Conservation (phyloP, 2,329 filamentous ascomycete genomes). For the Monosporascus sp. region DNA sequence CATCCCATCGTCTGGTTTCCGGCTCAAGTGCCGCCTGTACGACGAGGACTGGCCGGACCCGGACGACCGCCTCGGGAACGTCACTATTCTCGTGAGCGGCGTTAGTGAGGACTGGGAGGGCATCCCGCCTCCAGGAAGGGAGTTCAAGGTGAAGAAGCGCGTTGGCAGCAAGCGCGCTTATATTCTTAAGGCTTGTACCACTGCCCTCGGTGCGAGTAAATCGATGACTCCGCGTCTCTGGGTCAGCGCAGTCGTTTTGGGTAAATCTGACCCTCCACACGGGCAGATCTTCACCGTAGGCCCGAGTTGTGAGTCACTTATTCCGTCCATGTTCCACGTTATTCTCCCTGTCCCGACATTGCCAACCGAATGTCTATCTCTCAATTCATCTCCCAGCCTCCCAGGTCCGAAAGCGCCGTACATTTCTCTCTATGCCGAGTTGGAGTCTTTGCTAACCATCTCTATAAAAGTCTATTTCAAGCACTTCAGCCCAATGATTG, state of each 20-base stretch:
- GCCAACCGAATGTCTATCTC: too few species aligned
- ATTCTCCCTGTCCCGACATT: too few species aligned
- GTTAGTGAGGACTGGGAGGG: slow-evolving; percentile 65
- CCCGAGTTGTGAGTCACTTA: slow-evolving; percentile 41
- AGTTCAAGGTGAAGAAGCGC: slow-evolving; percentile 73
- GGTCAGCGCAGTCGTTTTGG: slow-evolving; percentile 73
- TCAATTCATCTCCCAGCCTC: too few species aligned
- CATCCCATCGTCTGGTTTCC: slow-evolving; percentile 74
- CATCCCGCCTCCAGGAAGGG: slow-evolving; percentile 51
- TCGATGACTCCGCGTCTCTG: slow-evolving; percentile 67
- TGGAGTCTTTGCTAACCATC: too few species aligned
- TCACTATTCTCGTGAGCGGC: slow-evolving; percentile 59
- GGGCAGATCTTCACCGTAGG: slow-evolving; percentile 75
- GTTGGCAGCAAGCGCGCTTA: slow-evolving; percentile 86
- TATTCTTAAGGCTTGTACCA: slow-evolving; percentile 62
- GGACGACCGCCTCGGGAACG: slow-evolving; percentile 84
- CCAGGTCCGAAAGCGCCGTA: too few species aligned
- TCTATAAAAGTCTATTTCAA: slow-evolving; percentile 55
- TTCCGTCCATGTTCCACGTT: too few species aligned
- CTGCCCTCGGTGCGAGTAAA: slow-evolving; percentile 53
- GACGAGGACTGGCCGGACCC: slow-evolving; percentile 85
- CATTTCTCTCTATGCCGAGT: too few species aligned
- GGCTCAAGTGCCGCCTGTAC: slow-evolving; percentile 78
- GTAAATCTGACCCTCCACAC: slow-evolving; percentile 63
- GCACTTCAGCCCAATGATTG: slow-evolving; percentile 86